Base-by-base conservation (phyloP, 1,284 basidiomycete genomes). In the Tilletia indica region DNA sequence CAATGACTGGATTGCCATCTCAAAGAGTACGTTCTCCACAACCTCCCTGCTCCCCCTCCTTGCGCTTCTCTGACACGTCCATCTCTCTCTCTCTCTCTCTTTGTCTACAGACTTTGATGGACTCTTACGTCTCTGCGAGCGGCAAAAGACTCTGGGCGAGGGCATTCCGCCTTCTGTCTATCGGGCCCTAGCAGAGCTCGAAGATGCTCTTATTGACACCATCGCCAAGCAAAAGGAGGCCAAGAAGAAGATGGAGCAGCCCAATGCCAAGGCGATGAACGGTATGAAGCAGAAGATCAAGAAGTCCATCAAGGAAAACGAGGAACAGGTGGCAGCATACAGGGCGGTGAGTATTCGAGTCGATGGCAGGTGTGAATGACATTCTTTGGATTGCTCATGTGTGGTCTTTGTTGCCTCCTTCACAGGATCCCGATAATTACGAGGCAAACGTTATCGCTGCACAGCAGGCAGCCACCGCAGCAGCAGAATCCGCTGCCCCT, bases 281-380 rank as follows among this genome's bases (percentile, higher is more conserved):
- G 92, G 92, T 36, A 93, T 97, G 90, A 97, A 95, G 87, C 95
- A 98, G 86, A 98, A 96, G 85, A 88, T 98, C 74, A 95, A 93
- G 86, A 98, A 96, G 87, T 89, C 91, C 42, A 83, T 88, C 73
- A 97, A 95, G 86, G 97, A 98, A 84, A 89, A 93, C 83, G 97
- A 98, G 86, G 86, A 86, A 49, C 90, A 92, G 75, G 85, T 97
- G 68, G 90, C 90, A 80, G 89, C 89, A 74, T 97, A 90, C 87
- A 91, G 92, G 79, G 88, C 89, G 85, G 93, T 93, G 78, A 80
- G 89, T 83, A 9, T 2, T 49, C n/a, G 47, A 12, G 47, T 12
- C 25, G 25, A 31, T 31, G 25, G 25, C 25, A 2, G 25, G 25
- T 31, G 0, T 31, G 25, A 45, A 45, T 45, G 42, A 8, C 6